Percentiles rank a stretch among this genome's conserved stretches.
phyloP scores from a whole-genome alignment of 495 filamentous ascomycete species.

The Hypoxylon trugodes region DNA sequence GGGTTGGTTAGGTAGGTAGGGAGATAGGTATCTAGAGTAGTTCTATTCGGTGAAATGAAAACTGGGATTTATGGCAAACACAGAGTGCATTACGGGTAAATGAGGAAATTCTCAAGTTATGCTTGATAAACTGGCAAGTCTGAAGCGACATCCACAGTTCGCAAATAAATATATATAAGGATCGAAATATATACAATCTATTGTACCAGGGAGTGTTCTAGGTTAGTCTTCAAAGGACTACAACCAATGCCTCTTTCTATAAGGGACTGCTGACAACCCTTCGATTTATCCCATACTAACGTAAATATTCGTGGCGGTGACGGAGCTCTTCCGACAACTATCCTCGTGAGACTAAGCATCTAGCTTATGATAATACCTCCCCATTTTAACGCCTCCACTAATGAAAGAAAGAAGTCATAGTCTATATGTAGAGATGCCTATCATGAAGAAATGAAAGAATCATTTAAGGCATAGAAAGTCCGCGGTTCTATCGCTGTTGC shows the following conservation, averaged over 20 bases:
- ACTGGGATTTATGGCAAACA: no score
- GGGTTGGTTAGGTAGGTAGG: background rate
- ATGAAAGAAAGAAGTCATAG: slow-evolving; percentile 18
- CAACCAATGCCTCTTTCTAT: slow-evolving; percentile 1
- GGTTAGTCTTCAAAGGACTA: slow-evolving; percentile 3
- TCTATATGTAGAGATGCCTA: slow-evolving; percentile 22
- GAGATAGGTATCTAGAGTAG: background rate
- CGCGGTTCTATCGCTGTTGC: slow-evolving; percentile 23
- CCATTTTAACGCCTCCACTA: slow-evolving; percentile 19
- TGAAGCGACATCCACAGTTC: no score
- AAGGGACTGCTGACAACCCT: background rate
- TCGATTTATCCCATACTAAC: slow-evolving; percentile 10
- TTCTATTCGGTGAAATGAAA: background rate
- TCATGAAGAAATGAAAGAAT: slow-evolving; percentile 13
- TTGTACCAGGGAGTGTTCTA: background rate
- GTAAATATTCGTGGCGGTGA: slow-evolving; percentile 20
- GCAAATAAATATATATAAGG: no score
- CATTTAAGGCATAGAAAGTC: slow-evolving; percentile 13
- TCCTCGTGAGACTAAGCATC: background rate
- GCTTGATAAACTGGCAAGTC: no score
- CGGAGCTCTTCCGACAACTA: slow-evolving; percentile 25
- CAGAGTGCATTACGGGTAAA: no score
- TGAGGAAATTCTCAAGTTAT: no score
- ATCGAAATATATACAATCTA: slow-evolving; percentile 8
- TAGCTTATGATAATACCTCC: background rate